A percentile compares a stretch with the other conserved stretches of the same genome.
These are phyloP conservation scores for Pythium sp. DNA, from an alignment of 352 stramenopile genomes.

Conservation along the genomic window DNA sequence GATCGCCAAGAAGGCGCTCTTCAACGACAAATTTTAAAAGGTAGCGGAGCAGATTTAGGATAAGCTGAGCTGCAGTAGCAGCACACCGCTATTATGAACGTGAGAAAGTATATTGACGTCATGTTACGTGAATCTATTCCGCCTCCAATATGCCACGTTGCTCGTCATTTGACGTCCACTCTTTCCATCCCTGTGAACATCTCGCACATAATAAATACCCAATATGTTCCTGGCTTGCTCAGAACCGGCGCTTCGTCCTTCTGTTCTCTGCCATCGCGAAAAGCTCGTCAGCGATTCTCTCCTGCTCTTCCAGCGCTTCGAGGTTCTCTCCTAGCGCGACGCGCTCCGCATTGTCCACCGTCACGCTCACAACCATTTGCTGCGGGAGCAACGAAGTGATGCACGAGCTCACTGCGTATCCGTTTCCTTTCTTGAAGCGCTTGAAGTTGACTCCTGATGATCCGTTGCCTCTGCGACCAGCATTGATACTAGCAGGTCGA, in stretches of 20 bases:
- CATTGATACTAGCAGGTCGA: constrained; percentile 14
- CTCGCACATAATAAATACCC: constrained; percentile 6
- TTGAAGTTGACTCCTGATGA: constrained; percentile 64
- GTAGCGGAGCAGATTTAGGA: constrained; percentile 3
- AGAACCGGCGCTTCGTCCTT: constrained; percentile 45
- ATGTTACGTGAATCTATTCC: neutral
- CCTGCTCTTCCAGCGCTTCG: constrained; percentile 72
- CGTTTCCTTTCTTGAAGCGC: constrained; percentile 81
- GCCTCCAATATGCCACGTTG: neutral
- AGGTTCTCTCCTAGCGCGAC: constrained; percentile 58
- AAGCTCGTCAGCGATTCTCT: constrained; percentile 80
- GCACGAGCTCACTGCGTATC: constrained; percentile 31
- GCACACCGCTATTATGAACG: constrained; percentile 4
- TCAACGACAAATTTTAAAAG: constrained; percentile 71
- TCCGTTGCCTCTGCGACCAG: neutral
- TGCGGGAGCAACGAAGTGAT: constrained; percentile 48
- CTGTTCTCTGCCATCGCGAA: constrained; percentile 80
- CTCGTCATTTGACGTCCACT: too few species aligned
- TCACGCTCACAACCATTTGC: constrained; percentile 57
- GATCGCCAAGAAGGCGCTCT: constrained; percentile 80
- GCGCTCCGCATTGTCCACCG: constrained; percentile 56
- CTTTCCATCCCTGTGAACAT: neutral
- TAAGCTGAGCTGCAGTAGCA: constrained; percentile 1
- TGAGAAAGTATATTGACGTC: constrained; percentile 6
- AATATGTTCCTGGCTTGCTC: constrained; percentile 11